A percentile compares a stretch with the other conserved stretches of the same genome.
Evolutionary conservation across 1,139 yeast genomes (phyloP).

Genomic region (Pneumocystis murina): DNA sequence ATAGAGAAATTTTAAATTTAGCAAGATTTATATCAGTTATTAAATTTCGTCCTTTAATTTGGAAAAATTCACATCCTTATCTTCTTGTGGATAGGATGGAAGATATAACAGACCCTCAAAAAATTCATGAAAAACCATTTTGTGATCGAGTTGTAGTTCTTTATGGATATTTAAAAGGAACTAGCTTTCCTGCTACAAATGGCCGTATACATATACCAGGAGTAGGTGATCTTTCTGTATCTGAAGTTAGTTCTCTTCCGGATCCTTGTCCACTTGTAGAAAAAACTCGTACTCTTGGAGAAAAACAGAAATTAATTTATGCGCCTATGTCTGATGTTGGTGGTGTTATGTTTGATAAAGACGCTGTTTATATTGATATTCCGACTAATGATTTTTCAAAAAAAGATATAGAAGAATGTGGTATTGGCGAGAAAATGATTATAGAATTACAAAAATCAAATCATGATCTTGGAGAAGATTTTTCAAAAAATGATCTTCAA

Average conservation of each 20-base stretch:
- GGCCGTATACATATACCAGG: slow-evolving; percentile 91
- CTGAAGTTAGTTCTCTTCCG: slow-evolving; percentile 72
- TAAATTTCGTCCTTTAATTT: slow-evolving; percentile 94
- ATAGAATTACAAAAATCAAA: slow-evolving; percentile 63
- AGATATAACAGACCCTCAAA: slow-evolving; percentile 88
- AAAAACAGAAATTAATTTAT: slow-evolving; percentile 81
- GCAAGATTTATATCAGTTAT: slow-evolving; percentile 88
- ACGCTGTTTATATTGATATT: slow-evolving; percentile 89
- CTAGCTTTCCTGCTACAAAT: slow-evolving; percentile 58
- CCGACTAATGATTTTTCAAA: slow-evolving; percentile 32
- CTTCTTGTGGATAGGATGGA: slow-evolving; percentile 79
- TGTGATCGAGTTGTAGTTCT: slow-evolving; percentile 79
- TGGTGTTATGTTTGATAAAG: slow-evolving; percentile 90
- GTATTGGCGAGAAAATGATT: slow-evolving; percentile 70
- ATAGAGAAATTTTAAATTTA: slow-evolving; percentile 80
- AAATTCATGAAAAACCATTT: slow-evolving; percentile 62
- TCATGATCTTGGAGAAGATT: slow-evolving; percentile 45
- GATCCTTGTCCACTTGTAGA: slow-evolving; percentile 90
- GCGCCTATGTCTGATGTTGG: slow-evolving; percentile 99
- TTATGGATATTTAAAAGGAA: slow-evolving; percentile 90
- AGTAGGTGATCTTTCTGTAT: slow-evolving; percentile 71
- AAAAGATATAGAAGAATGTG: slow-evolving; percentile 36
- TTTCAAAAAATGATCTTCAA: slow-evolving; percentile 51
- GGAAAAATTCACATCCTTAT: slow-evolving; percentile 98
- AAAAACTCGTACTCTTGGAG: slow-evolving; percentile 78